Evolutionary conservation across 176 grass and related monocot genomes (phyloP), one percentile per base, ranked within the genome.

Genomic region (Tuctoria greenei): DNA sequence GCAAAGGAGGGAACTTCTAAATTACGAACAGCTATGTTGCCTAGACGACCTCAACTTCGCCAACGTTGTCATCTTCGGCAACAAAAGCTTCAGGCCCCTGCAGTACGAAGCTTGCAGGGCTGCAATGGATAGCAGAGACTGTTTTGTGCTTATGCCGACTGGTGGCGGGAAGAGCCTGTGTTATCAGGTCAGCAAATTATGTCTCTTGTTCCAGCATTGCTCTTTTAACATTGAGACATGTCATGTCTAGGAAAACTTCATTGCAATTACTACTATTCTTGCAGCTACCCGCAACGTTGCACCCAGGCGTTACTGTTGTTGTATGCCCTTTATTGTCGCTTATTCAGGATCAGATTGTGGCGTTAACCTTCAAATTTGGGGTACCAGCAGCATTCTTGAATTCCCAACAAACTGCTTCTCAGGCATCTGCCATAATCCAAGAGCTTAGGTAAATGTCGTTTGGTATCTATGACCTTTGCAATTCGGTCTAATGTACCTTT

Each of bases 111-210:
- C 84, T 68, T 98, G 95, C 65, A 79, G 79, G 25, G 81, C 95
- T 73, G 88, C 95, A 50, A 47, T 90, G 66, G 59, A 86, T 31
- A 92, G 86, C 18, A 81, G 43, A 50, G 95, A 98, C 28, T 88
- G 84, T 81, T 92, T 98, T 68, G 64, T 94, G 49, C 86, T 98
- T 61, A 98, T 98, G 95, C 95, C 95, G 16, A 98, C 95, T 74
- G 95, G 95, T 76, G 95, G 95, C 8, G 95, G 91, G 46, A 98
- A 98, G 71, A 98, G 95, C 60, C 38, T 98, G 51, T 98, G 95
- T 69, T 97, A 93, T 63, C 95, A 98, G 95, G 95, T 93, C 35
- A 40, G 40, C 25, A 20, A 51, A 72, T 61, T 79, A 5, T 56
- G 16, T 62, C 17, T 24, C 36, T 8, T 66, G 64, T 16, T 75